Evolutionary conservation across 164 flowering plant species (phyloP).

Genomic region (Annona squamosa): DNA sequence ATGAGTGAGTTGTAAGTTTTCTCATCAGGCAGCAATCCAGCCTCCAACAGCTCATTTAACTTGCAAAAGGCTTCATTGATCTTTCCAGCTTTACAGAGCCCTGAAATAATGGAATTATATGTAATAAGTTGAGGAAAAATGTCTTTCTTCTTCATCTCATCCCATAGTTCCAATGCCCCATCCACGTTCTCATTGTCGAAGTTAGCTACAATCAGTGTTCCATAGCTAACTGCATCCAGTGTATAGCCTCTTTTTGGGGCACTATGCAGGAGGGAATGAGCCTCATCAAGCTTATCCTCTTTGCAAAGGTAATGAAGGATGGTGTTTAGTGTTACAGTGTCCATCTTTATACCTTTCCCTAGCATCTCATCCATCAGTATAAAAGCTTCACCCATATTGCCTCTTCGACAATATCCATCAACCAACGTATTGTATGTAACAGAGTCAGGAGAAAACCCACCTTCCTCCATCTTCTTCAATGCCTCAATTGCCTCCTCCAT

Average conservation of each 20-base stretch:
- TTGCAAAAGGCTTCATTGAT: conserved; percentile 47
- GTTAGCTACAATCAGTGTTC: conserved; percentile 64
- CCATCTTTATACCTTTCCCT: conserved; percentile 59
- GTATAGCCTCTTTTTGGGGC: conserved; percentile 55
- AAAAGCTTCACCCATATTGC: conserved; percentile 54
- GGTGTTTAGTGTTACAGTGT: conserved; percentile 53
- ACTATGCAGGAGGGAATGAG: conserved; percentile 37
- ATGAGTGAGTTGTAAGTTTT: conserved; percentile 71
- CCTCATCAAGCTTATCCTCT: conserved; percentile 56
- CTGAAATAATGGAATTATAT: conserved; percentile 59
- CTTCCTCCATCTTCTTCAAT: conserved; percentile 48
- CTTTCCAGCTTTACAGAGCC: conserved; percentile 58
- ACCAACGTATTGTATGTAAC: conserved; percentile 77
- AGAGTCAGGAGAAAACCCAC: conserved; percentile 53
- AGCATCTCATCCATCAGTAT: conserved; percentile 67
- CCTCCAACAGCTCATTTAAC: conserved; percentile 62
- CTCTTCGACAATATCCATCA: conserved; percentile 49
- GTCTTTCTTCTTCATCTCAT: conserved; percentile 60
- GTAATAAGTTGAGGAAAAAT: conserved; percentile 57
- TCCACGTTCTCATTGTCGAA: conserved; percentile 44
- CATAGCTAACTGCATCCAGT: conserved; percentile 70
- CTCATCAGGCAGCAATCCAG: conserved; percentile 67
- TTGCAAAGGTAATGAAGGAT: conserved; percentile 47
- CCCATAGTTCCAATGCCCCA: conserved; percentile 67
- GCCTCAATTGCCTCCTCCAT: conserved; percentile 52